Evolutionary conservation across 352 stramenopile species (phyloP), one percentile per base, ranked within the genome.

Genomic region (Globisporangium polare): DNA sequence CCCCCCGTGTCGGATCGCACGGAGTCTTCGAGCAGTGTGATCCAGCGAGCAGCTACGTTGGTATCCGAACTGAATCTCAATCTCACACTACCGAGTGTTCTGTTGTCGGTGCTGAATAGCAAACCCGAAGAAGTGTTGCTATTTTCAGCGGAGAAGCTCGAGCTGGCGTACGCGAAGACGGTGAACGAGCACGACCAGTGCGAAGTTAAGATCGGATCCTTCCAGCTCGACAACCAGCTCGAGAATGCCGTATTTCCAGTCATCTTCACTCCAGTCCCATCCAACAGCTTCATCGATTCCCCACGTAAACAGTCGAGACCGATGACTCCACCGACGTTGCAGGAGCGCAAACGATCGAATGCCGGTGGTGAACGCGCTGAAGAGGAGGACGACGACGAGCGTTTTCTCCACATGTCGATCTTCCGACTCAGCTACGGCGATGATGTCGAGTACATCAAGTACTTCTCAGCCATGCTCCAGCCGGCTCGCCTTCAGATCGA

Each of bases 361-460:
- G 64, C 56, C 20, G 62, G 68, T 13, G 55, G 61, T 26, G 41
- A 37, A 6, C 57, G 59, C 17, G 53, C 22, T 5, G 65, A 58
- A 2, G 58, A 73, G 0, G 60, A 70, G 5, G 62, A 70, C 4
- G 31, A 46, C 6, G 62, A 71, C 7, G 63, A 66, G 6, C 77
- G 75, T 9, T 93, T 94, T 26, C 78, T 96, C 10, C 87, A 96
- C 54, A 33, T 94, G 8, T 96, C 87, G 5, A 61, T 92, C 8
- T 71, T 94, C 17, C 75, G 83, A n/a, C 66, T 94, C 0, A 82
- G 77, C 56, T 94, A 94, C 37, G 83, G 86, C 13, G 80, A 88
- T 15, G 85, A 90, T 33, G 86, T 95, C 39, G 86, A 96, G 61
- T 96, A 94, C 51, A 87, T 94, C 62, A 92, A 94, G 60, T 95